Conservation (phyloP, 2,329 filamentous ascomycete species). For the Dryadomyces quercus-mongolicae region DNA sequence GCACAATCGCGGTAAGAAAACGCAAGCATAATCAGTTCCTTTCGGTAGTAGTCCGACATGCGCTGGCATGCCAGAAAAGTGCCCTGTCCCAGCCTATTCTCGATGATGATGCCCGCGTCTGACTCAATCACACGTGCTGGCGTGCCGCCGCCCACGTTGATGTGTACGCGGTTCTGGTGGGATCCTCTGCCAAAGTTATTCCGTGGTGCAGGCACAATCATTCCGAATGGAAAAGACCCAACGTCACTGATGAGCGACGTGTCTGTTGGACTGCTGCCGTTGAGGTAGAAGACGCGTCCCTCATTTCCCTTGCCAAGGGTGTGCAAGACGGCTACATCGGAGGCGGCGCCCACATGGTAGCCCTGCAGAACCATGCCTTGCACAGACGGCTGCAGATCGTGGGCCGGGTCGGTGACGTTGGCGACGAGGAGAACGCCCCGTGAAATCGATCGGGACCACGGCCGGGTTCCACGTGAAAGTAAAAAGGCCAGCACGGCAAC, state of each 20-base stretch:
- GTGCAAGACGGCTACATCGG: slow-evolving; percentile 24
- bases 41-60: slow-evolving; percentile 27
- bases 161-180: slow-evolving; percentile 17
- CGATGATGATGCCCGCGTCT: not conserved
- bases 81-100: slow-evolving; percentile 12
- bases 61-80: slow-evolving; percentile 31
- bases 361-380: slow-evolving; percentile 26
- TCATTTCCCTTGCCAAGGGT: slow-evolving; percentile 8
- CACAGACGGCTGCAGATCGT: slow-evolving; percentile 28
- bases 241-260: slow-evolving; percentile 26
- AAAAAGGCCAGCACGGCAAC: not conserved
- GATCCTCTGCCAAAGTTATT: slow-evolving; percentile 1
- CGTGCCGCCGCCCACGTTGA: slow-evolving; percentile 25
- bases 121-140: not conserved
- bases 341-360: slow-evolving; percentile 30
- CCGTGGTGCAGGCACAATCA: slow-evolving; percentile 18
- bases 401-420: slow-evolving; percentile 28
- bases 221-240: slow-evolving; percentile 25
- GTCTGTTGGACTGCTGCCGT: slow-evolving; percentile 24
- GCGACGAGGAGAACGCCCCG: slow-evolving; percentile 6
- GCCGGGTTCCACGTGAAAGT: not conserved
- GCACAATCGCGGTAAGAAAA: slow-evolving; percentile 18
- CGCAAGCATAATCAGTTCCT: slow-evolving; percentile 25
- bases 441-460: not conserved
- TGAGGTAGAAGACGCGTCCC: slow-evolving; percentile 33